Conservation (phyloP, 1,139 yeast species). For the Diutina rugosa region DNA sequence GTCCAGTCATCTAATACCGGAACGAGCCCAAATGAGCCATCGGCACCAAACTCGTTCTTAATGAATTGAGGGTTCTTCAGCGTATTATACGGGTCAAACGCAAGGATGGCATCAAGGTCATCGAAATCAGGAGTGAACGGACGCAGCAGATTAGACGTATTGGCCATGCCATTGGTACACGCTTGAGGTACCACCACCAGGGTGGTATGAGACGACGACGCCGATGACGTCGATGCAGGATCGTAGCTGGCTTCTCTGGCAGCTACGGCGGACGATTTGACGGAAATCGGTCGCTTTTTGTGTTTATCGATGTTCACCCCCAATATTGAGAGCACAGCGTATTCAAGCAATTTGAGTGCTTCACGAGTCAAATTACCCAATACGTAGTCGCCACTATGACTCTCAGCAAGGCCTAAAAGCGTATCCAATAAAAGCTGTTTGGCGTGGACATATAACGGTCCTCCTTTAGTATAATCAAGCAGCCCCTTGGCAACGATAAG, state of each 20-base stretch:
- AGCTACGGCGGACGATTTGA: neutral
- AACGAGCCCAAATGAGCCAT: constrained; percentile 54
- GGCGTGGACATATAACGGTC: constrained; percentile 63
- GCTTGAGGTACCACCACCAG: neutral
- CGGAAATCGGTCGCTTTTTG: neutral
- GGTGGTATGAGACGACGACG: neutral
- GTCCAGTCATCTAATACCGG: constrained; percentile 27
- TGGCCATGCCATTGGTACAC: neutral
- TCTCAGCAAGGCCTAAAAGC: constrained; percentile 28
- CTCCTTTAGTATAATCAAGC: constrained; percentile 73
- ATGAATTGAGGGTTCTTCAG: constrained; percentile 10
- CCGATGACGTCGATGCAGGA: neutral
- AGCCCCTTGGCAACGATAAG: constrained; percentile 68
- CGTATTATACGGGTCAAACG: constrained; percentile 24
- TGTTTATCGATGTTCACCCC: constrained; percentile 13
- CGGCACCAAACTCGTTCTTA: constrained; percentile 50
- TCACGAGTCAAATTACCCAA: constrained; percentile 52
- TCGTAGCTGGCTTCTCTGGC: neutral
- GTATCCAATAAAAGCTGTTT: constrained; percentile 40
- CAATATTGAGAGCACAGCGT: constrained; percentile 41
- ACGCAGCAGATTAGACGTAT: neutral
- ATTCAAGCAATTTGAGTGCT: constrained; percentile 42
- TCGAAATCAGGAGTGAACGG: neutral
- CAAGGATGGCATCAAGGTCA: constrained; percentile 10
- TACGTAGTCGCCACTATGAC: constrained; percentile 36